These are phyloP conservation scores for Venturia carpophila DNA, from an alignment of 2,329 filamentous ascomycete species.

Conservation along the genomic window DNA sequence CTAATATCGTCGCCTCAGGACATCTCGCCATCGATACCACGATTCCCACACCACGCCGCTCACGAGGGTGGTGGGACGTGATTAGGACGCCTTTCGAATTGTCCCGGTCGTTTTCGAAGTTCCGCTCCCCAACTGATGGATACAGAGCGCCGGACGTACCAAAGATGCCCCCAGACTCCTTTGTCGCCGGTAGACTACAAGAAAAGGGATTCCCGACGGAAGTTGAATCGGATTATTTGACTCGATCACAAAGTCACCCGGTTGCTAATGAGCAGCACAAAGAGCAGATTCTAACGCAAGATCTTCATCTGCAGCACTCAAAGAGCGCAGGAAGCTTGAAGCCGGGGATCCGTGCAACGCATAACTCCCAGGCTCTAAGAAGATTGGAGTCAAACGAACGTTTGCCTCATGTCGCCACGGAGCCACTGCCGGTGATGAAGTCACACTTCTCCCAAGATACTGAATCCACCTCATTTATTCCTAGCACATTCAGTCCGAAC, in stretches of 20 bases:
- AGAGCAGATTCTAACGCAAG: not conserved
- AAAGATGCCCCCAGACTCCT: not conserved
- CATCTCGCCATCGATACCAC: conserved; percentile 29
- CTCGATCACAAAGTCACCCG: conserved; percentile 1
- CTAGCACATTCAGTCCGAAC: conserved; percentile 19
- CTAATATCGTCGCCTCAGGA: conserved; percentile 1
- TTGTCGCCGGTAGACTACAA: conserved; percentile 2
- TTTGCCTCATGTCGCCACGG: not conserved
- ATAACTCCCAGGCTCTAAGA: conserved; percentile 17
- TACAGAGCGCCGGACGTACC: conserved; percentile 14
- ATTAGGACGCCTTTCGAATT: conserved; percentile 60
- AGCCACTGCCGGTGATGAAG: conserved; percentile 6
- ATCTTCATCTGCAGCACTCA: not conserved
- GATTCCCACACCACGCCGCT: conserved; percentile 45
- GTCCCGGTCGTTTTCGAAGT: conserved; percentile 31
- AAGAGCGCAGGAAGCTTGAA: not conserved
- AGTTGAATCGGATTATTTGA: conserved; percentile 6
- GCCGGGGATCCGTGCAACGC: conserved; percentile 8
- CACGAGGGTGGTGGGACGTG: conserved; percentile 70
- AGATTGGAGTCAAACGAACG: conserved; percentile 15
- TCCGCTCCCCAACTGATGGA: conserved; percentile 18
- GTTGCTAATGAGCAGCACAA: not conserved
- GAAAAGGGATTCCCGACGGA: not conserved
- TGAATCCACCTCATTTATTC: conserved; percentile 3
- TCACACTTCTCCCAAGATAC: conserved; percentile 1